These are phyloP conservation scores for Termitomyces sp. DNA, from an alignment of 768 basidiomycete genomes.

Conservation along the genomic window DNA sequence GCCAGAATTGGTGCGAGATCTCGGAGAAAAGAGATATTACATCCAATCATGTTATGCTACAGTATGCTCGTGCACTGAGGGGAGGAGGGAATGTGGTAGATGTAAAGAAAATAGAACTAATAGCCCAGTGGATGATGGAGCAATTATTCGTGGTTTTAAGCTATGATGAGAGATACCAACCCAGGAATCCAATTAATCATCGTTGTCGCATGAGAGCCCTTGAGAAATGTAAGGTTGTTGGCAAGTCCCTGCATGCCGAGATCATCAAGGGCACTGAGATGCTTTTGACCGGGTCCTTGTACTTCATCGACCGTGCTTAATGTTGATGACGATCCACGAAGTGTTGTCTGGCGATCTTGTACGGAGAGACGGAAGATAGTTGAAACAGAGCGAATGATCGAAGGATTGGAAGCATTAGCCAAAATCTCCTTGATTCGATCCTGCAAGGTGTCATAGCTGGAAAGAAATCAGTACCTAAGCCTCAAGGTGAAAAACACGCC, in stretches of 20 bases:
- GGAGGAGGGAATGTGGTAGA: constrained; percentile 2
- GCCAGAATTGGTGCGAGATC: neutral
- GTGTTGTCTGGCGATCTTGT: constrained; percentile 43
- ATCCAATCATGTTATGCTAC: constrained; percentile 7
- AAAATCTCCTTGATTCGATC: constrained; percentile 74
- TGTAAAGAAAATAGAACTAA: constrained; percentile 8
- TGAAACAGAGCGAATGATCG: constrained; percentile 69
- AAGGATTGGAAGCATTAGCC: constrained; percentile 65
- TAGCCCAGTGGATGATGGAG: neutral
- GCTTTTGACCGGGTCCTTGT: constrained; percentile 46
- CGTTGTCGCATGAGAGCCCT: constrained; percentile 51
- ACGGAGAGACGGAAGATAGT: constrained; percentile 70
- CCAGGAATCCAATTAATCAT: constrained; percentile 75
- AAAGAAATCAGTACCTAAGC: constrained; percentile 10
- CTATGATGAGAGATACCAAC: constrained; percentile 33
- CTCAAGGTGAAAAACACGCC: constrained; percentile 4
- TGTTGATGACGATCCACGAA: constrained; percentile 59
- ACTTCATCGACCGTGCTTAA: constrained; percentile 61
- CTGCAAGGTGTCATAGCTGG: constrained; percentile 72
- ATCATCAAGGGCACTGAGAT: constrained; percentile 63
- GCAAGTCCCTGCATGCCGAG: constrained; percentile 71
- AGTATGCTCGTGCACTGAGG: neutral
- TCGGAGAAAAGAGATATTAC: constrained; percentile 3
- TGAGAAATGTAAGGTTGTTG: constrained; percentile 68
- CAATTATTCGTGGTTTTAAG: constrained; percentile 16